phyloP scores from a whole-genome alignment of 495 filamentous ascomycete genomes.

The Penicillium paradoxum region DNA sequence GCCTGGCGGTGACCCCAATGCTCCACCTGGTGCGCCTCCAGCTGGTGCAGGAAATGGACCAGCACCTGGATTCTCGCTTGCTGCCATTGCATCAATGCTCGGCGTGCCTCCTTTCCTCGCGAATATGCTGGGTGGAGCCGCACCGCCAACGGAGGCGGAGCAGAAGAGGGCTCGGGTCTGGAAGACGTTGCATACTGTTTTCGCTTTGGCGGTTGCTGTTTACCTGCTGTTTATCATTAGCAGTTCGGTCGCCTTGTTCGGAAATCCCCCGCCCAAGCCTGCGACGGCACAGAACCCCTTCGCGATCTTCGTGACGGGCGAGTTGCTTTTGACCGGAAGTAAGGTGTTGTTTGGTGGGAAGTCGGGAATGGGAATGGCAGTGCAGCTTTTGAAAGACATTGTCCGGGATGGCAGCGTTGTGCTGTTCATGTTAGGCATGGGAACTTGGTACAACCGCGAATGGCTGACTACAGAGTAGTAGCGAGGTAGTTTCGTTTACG shows the following conservation, averaged over 20 bases:
- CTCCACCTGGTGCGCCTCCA: slow-evolving; percentile 31
- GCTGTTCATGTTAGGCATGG: slow-evolving; percentile 71
- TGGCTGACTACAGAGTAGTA: slow-evolving; percentile 22
- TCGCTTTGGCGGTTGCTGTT: slow-evolving; percentile 63
- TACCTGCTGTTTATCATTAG: slow-evolving; percentile 54
- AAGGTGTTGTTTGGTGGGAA: slow-evolving; percentile 54
- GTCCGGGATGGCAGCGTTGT: slow-evolving; percentile 68
- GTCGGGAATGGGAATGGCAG: slow-evolving; percentile 50
- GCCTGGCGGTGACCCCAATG: slow-evolving; percentile 23
- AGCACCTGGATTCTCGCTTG: slow-evolving; percentile 24
- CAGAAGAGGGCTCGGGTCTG: slow-evolving; percentile 55
- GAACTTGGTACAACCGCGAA: slow-evolving; percentile 57
- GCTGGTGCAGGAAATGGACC: slow-evolving; percentile 7
- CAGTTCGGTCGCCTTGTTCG: slow-evolving; percentile 35
- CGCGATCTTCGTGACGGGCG: slow-evolving; percentile 75
- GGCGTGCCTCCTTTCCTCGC: slow-evolving; percentile 45
- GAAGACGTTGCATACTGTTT: slow-evolving; percentile 70
- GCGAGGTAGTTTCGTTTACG: background rate
- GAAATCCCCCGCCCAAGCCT: slow-evolving; percentile 52
- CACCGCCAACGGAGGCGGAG: slow-evolving; percentile 34
- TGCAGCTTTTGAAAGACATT: slow-evolving; percentile 53
- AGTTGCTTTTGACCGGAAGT: slow-evolving; percentile 64
- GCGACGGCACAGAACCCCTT: slow-evolving; percentile 65
- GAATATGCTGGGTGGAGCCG: slow-evolving; percentile 30
- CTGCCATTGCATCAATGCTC: slow-evolving; percentile 30